These are phyloP conservation scores for Sclerotinia sclerotiorum DNA, from an alignment of 2,329 filamentous ascomycete genomes.

Conservation along the genomic window DNA sequence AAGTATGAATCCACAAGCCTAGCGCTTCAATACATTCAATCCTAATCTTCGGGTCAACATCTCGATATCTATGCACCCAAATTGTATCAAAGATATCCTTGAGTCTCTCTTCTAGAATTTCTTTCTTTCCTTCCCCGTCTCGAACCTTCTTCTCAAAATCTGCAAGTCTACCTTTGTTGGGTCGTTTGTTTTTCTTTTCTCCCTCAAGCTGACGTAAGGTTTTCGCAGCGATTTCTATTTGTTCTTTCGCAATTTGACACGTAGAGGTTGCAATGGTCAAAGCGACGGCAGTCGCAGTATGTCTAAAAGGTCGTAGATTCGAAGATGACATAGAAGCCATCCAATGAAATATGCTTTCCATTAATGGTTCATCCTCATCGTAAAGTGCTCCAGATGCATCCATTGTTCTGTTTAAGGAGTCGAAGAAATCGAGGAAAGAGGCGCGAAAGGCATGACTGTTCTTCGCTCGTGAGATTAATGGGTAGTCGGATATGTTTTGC, in stretches of 20 bases:
- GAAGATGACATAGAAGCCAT: constrained; percentile 88
- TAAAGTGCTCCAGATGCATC: constrained; percentile 83
- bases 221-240: constrained; percentile 71
- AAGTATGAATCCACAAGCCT: constrained; percentile 81
- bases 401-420: constrained; percentile 71
- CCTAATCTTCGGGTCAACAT: constrained; percentile 86
- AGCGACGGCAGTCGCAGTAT: constrained; percentile 85
- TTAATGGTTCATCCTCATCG: constrained; percentile 62
- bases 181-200: constrained; percentile 69
- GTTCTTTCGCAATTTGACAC: constrained; percentile 68
- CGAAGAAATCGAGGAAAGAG: constrained; percentile 75
- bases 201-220: constrained; percentile 76
- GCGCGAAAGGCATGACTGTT: constrained; percentile 75
- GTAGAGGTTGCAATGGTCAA: constrained; percentile 77
- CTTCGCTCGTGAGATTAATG: constrained; percentile 79
- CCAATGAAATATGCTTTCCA: constrained; percentile 91
- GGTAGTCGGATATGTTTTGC: constrained; percentile 85
- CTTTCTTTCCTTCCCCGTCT: constrained; percentile 40
- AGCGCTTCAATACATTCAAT: constrained; percentile 85
- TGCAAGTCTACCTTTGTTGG: constrained; percentile 76
- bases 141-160: constrained; percentile 71
- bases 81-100: constrained; percentile 88
- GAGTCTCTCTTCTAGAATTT: constrained; percentile 68
- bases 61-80: constrained; percentile 93
- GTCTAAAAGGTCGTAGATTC: constrained; percentile 82